Percentiles rank a stretch among this genome's conserved stretches.
These are phyloP conservation scores for Gossypium davidsonii DNA, from an alignment of 441 rosid species.

Conservation along the genomic window DNA sequence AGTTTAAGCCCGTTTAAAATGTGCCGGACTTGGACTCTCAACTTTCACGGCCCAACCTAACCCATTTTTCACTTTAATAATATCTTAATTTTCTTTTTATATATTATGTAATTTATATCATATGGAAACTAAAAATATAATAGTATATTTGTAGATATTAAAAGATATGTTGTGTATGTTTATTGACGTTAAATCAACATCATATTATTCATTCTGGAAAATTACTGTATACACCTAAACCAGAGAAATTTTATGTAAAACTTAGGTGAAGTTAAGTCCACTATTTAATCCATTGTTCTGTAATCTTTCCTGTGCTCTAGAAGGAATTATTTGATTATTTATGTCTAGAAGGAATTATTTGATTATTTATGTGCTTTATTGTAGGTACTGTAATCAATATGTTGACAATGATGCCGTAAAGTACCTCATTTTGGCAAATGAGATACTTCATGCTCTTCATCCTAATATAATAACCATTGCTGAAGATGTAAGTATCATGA, in stretches of 20 bases:
- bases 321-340: slow-evolving; percentile 14
- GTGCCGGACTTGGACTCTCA: too few species aligned
- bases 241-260: not conserved
- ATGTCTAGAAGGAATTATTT: slow-evolving; percentile 12
- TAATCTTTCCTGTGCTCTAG: slow-evolving; percentile 1
- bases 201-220: not conserved
- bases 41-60: too few species aligned
- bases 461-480: slow-evolving; percentile 90
- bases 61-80: too few species aligned
- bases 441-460: slow-evolving; percentile 72
- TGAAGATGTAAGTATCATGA: slow-evolving; percentile 74
- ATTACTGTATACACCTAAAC: not conserved
- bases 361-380: slow-evolving; percentile 20
- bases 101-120: too few species aligned
- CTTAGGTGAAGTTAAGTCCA: not conserved
- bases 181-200: not conserved
- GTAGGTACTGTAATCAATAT: slow-evolving; percentile 92
- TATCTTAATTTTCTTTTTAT: too few species aligned
- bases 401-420: slow-evolving; percentile 85
- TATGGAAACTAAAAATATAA: too few species aligned
- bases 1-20: too few species aligned
- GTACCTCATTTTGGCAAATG: slow-evolving; percentile 91
- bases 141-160: too few species aligned
- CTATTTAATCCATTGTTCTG: not conserved
- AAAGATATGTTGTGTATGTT: too few species aligned